Evolutionary conservation across 2,329 filamentous ascomycete genomes (phyloP), one percentile per base, ranked within the genome.

Genomic region (Arthroderma sp.): DNA sequence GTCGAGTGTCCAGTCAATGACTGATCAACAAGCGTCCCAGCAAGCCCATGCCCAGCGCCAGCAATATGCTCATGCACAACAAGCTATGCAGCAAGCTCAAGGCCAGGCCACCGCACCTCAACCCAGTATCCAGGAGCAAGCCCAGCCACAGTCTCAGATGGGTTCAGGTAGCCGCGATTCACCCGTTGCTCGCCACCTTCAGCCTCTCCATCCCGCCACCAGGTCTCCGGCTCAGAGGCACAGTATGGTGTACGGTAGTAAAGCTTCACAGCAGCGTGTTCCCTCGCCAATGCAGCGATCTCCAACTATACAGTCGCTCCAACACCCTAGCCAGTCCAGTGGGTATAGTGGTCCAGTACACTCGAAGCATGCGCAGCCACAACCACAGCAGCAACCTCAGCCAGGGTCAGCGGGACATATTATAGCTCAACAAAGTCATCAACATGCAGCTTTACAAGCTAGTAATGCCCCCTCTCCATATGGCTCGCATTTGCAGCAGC

Each of bases 101-200:
- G 32, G 36, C n/a, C 42, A 44, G 38, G 38, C 15, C 9, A 10
- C n/a, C 10, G n/a, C 38, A 11, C 48, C 56, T 1, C 57, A 59
- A 28, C 51, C 56, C 4, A 48, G 59, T 38, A 43, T 55, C 6
- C 60, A 62, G 46, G 31, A 48, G 7, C 53, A 54, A 36, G 32
- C 53, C 22, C 45, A 52, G 5, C 42, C 8, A 34, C 42, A 48
- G 30, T 40, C 43, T n/a, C 48, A 44, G 6, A 22, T 44, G n/a
- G 42, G 34, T 6, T 32, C 38, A 11, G 8, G 27, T 27, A 39
- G 11, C 29, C 43, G 48, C 28, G 48, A 36, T 7, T 50, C 48
- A 11, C 47, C 47, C 6, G 39, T 43, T 34, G 8, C 47, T 6
- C 40, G 45, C 10, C 48, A 50, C 40, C 33, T 47, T 15, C 47